phyloP scores from a whole-genome alignment of 2,329 filamentous ascomycete species.

The Penicillium digitatum region DNA sequence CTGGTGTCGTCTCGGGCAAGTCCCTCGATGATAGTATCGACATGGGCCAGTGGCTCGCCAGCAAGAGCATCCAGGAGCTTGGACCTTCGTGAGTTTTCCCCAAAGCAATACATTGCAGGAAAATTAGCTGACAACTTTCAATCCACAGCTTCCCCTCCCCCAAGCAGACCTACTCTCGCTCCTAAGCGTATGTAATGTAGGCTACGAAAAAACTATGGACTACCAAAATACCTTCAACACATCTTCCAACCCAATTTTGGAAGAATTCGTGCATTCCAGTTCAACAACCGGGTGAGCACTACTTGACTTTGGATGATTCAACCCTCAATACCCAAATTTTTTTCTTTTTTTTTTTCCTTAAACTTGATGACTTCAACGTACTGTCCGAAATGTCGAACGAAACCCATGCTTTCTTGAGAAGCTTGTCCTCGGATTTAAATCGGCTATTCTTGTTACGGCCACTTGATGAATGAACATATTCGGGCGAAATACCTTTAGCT shows the following conservation, averaged over 20 bases:
- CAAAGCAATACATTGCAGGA: not conserved
- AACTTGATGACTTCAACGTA: constrained; percentile 30
- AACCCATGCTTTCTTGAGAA: not conserved
- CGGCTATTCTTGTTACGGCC: constrained; percentile 1
- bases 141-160: constrained; percentile 68
- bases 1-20: constrained; percentile 83
- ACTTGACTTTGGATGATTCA: constrained; percentile 36
- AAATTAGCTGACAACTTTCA: constrained; percentile 18
- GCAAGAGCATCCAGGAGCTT: constrained; percentile 88
- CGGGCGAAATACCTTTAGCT: not conserved
- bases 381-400: constrained; percentile 14
- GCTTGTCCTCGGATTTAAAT: constrained; percentile 1
- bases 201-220: constrained; percentile 17
- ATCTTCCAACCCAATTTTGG: constrained; percentile 13
- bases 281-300: constrained; percentile 15
- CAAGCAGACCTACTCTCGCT: constrained; percentile 66
- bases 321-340: constrained; percentile 41
- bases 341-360: constrained; percentile 19
- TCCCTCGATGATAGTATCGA: constrained; percentile 73
- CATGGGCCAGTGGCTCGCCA: constrained; percentile 94
- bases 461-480: constrained; percentile 16
- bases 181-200: constrained; percentile 17
- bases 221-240: constrained; percentile 23
- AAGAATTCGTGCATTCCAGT: constrained; percentile 18
- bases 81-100: constrained; percentile 77